Evolutionary conservation across 208 protist species (phyloP), one percentile per base, ranked within the genome.

Genomic region (Zelonia costaricensis): DNA sequence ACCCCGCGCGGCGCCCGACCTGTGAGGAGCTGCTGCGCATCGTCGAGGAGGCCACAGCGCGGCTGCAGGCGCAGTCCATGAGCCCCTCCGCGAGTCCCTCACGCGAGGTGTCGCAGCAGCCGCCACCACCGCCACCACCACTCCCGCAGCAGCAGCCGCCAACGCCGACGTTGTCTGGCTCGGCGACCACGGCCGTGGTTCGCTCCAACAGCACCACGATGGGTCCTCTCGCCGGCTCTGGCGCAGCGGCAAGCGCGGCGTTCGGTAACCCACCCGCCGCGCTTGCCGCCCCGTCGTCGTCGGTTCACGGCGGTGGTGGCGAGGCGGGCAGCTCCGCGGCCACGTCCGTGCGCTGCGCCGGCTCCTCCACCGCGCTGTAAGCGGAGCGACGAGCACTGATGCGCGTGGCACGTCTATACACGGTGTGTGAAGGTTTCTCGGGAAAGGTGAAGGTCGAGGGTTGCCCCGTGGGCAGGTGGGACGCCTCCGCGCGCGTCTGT

Each of bases 11-110:
- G 25, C 82, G 90, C 1, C 90, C 90, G 4, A 88, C 90, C 18
- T 92, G 86, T 48, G 87, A 80, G 46, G 76, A 80, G 73, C 64
- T 96, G n/a, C 78, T 96, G 13, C 58, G 69, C 23, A 30, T 80
- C 7, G 78, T 96, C 0, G 61, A 77, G 54, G 76, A 80, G 36
- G 82, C 84, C 1, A 71, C 49, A 35, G 63, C 80, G 35, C 45
- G 70, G 42, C 69, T 88, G 53, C 64, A 84, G 55, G 44, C 62
- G 22, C 57, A 74, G 48, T 55, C 47, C 33, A 59, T 64, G 51
- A 61, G 53, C 27, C 56, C 76, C n/a, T 71, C 76, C 4, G 54
- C 28, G 6, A 76, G 65, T 27, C 77, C 71, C 1, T 62, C 62
- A 8, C 77, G 72, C 22, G 63, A 72, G 39, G 40, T 55, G 38